Percentiles rank a stretch among this genome's conserved stretches.
These are phyloP conservation scores for Colletotrichum karsti DNA, from an alignment of 2,329 filamentous ascomycete species.

Conservation along the genomic window DNA sequence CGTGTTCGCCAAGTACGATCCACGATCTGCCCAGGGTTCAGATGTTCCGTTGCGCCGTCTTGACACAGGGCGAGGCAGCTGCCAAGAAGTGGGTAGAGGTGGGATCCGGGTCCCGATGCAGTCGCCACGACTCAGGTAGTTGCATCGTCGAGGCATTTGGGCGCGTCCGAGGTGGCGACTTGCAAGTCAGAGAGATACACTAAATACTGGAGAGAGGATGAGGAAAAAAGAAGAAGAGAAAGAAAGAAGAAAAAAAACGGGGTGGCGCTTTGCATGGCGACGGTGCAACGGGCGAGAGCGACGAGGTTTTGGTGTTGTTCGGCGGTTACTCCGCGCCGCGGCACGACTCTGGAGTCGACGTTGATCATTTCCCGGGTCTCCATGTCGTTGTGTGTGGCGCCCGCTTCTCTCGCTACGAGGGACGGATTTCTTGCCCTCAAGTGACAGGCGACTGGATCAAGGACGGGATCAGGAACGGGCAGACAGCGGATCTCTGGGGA, in stretches of 20 bases:
- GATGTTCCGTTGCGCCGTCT: background rate
- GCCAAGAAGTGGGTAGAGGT: background rate
- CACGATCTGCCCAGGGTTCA: slow-evolving; percentile 10
- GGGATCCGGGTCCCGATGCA: background rate
- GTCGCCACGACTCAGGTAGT: slow-evolving; percentile 6
- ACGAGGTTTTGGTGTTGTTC: background rate
- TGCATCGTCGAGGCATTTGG: slow-evolving; percentile 5
- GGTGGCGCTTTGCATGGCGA: too few relatives aligned
- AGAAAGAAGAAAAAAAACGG: background rate
- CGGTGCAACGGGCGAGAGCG: background rate
- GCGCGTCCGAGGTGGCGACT: slow-evolving; percentile 1
- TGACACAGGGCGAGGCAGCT: slow-evolving; percentile 4
- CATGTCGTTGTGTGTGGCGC: too few relatives aligned
- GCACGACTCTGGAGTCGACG: too few relatives aligned
- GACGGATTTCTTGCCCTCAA: background rate
- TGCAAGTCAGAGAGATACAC: background rate
- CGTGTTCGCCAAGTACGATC: background rate
- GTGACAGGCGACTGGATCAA: background rate
- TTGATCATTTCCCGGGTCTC: too few relatives aligned
- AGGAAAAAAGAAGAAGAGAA: background rate
- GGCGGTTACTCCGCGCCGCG: background rate
- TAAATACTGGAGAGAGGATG: too few relatives aligned
- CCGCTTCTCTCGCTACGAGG: background rate
- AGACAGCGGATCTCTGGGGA: background rate
- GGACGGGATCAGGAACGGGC: background rate